A percentile compares a stretch with the other conserved stretches of the same genome.
Conservation (phyloP, 1,284 basidiomycete species). For the Cryptococcus neoformans region DNA sequence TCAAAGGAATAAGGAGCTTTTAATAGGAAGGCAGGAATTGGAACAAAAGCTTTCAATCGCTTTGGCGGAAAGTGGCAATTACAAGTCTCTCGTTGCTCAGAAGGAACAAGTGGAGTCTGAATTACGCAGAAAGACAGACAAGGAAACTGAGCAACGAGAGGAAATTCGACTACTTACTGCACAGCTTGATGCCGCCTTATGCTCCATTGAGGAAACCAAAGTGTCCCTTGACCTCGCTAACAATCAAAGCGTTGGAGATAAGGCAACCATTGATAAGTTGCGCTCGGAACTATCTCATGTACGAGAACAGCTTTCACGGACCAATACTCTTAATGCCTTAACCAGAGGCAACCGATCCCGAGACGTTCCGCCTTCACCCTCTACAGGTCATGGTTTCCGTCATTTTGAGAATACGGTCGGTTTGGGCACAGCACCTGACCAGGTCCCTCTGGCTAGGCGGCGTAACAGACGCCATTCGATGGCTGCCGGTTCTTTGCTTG, state of each 20-base stretch:
- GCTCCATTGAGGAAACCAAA: neutral
- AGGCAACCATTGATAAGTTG: neutral
- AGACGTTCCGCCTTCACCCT: too few relatives aligned
- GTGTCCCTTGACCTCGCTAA: neutral
- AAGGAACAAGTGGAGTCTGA: constrained; percentile 75
- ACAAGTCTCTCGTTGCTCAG: neutral
- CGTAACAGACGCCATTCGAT: constrained; percentile 50
- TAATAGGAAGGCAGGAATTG: neutral
- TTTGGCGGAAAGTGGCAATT: neutral
- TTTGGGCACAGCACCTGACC: too few relatives aligned
- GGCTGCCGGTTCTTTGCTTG: constrained; percentile 15
- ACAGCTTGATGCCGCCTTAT: neutral
- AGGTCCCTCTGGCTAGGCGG: neutral
- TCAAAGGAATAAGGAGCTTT: constrained; percentile 57
- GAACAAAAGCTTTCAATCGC: neutral
- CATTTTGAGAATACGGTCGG: too few relatives aligned
- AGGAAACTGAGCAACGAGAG: constrained; percentile 71
- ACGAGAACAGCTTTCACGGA: too few relatives aligned
- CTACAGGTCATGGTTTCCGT: too few relatives aligned
- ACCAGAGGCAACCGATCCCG: too few relatives aligned
- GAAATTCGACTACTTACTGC: neutral
- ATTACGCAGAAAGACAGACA: constrained; percentile 71
- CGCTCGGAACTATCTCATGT: neutral
- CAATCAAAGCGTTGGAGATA: neutral
- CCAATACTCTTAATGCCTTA: too few relatives aligned